Evolutionary conservation across 78 protist species (phyloP), one percentile per base, ranked within the genome.

Genomic region (Emiliania huxleyi): DNA sequence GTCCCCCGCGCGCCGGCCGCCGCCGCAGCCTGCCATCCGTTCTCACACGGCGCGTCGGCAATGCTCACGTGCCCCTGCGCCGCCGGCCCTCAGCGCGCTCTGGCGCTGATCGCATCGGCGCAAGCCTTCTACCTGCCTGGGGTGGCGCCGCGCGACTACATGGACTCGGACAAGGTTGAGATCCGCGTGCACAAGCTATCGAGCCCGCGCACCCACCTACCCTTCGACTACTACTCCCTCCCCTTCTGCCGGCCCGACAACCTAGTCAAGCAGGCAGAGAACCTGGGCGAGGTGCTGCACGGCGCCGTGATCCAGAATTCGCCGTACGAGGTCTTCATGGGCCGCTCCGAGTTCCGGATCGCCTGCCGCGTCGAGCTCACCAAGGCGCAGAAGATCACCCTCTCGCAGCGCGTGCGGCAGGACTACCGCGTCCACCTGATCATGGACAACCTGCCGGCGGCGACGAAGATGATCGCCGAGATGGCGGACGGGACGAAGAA

Each of bases 361-460:
- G 85, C 85, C 18, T 77, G 85, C 85, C 85, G 85, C 18, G 4
- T 11, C 23, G 46, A 12, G 85, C 85, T 77, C 46, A 40, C 44
- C 44, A 77, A 77, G 46, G 11, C 1, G 85, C 85, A 77, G 46
- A 77, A 40, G 85, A 4, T 23, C 35, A 22, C 23, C 8, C 46
- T 77, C 46, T 11, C 85, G 42, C 44, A 37, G 48, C 44, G 46
- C 33, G 29, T 77, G 23, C 44, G 46, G 46, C 88, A 92, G 45
- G 91, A 92, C 62, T 92, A 92, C 87, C 94, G 94, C 87, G 91
- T 92, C 48, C 84, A 92, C 38, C 6, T 90, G 69, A 92, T 92
- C 56, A 62, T 92, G 56, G 94, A 92, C 91, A 92, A 92, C 48
- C 25, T 92, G 91, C 94, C 94, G 23, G 89, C 89, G 4, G 89